Evolutionary conservation across 2,329 filamentous ascomycete species (phyloP).

Genomic region (Hypoxylon sp.): DNA sequence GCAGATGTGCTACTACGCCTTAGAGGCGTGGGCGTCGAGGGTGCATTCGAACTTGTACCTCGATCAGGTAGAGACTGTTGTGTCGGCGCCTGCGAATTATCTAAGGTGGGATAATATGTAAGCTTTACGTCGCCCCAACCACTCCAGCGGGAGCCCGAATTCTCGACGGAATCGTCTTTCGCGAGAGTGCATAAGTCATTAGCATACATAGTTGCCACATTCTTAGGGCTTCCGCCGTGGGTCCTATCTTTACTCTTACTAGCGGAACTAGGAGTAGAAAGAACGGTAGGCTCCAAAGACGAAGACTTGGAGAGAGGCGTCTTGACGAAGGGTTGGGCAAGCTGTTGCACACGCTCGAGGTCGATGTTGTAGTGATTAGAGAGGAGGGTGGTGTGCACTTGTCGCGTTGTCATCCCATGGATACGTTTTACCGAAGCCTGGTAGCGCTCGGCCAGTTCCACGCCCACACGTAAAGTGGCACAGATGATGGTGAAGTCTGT

Average conservation of each 20-base stretch:
- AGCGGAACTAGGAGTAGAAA: constrained; percentile 69
- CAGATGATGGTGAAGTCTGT: constrained; percentile 85
- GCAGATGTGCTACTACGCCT: constrained; percentile 76
- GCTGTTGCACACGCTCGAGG: constrained; percentile 84
- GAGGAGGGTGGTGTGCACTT: constrained; percentile 80
- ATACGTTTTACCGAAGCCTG: constrained; percentile 88
- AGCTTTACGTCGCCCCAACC: constrained; percentile 87
- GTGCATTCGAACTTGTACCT: constrained; percentile 62
- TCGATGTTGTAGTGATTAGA: constrained; percentile 88
- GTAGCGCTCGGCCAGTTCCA: constrained; percentile 92
- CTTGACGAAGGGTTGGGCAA: constrained; percentile 87
- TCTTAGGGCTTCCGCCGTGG: constrained; percentile 59
- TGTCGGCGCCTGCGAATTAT: constrained; percentile 51
- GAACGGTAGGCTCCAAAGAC: constrained; percentile 64
- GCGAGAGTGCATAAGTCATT: constrained; percentile 86
- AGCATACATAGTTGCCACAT: constrained; percentile 76
- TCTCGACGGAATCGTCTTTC: constrained; percentile 66
- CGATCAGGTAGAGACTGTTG: constrained; percentile 53
- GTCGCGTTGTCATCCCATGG: constrained; percentile 70
- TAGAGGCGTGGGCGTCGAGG: constrained; percentile 81
- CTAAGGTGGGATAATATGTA: constrained; percentile 77
- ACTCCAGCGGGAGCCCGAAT: constrained; percentile 68
- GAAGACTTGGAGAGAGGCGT: constrained; percentile 69
- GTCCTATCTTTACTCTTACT: constrained; percentile 84
- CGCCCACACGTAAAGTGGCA: constrained; percentile 82